phyloP scores from a whole-genome alignment of 306 rosid species.

The Morella rubra region DNA sequence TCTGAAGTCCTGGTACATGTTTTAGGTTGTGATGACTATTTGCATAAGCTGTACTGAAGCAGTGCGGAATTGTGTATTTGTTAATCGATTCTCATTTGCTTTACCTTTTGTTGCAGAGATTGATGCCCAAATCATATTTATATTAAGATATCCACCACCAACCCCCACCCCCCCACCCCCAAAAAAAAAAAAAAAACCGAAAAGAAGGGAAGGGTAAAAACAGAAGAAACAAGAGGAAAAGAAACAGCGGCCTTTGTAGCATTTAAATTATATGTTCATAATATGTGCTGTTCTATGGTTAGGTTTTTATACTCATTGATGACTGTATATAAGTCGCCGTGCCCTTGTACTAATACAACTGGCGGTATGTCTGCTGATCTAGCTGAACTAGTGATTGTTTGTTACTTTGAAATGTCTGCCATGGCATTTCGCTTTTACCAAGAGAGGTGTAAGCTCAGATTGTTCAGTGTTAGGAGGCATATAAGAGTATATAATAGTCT shows the following conservation, averaged over 20 bases:
- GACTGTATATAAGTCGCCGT: not conserved
- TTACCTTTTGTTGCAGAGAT: constrained; percentile 6
- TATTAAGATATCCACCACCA: too few species aligned
- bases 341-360: not conserved
- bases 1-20: constrained; percentile 38
- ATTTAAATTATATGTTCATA: not conserved
- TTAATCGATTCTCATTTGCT: constrained; percentile 18
- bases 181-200: not conserved
- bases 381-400: not conserved
- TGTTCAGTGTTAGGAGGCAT: not conserved
- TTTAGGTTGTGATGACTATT: constrained; percentile 42
- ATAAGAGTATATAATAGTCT: not conserved
- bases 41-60: constrained; percentile 42
- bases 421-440: not conserved
- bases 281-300: not conserved
- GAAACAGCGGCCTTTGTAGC: not conserved
- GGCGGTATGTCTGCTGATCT: not conserved
- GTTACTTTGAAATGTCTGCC: not conserved
- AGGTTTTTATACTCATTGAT: not conserved
- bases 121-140: not conserved
- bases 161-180: not conserved
- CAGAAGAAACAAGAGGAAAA: not conserved
- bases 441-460: not conserved
- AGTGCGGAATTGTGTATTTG: constrained; percentile 40
- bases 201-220: not conserved